Conservation (phyloP, 2,329 filamentous ascomycete genomes). For the Colletotrichum lini region DNA sequence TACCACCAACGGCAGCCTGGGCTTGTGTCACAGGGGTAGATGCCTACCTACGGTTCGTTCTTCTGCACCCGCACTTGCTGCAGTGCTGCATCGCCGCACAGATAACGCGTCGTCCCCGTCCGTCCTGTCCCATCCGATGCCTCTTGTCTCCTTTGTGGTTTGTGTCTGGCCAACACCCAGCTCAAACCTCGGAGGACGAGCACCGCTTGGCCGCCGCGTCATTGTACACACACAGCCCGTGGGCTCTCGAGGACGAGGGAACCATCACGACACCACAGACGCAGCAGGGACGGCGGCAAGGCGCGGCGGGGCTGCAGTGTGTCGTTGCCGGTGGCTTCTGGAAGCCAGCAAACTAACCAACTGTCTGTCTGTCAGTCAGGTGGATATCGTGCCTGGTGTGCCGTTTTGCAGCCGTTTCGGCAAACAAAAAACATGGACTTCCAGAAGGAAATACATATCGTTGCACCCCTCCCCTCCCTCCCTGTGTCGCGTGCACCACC, state of each 20-base stretch:
- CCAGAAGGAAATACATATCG: background rate
- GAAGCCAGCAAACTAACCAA: background rate
- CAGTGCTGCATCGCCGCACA: conserved; percentile 25
- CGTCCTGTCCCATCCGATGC: conserved; percentile 13
- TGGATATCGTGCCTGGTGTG: no score
- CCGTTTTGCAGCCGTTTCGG: background rate
- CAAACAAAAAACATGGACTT: background rate
- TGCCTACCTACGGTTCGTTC: no score
- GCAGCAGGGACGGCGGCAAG: conserved; percentile 26
- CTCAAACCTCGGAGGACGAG: conserved; percentile 4
- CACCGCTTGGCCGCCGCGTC: conserved; percentile 24
- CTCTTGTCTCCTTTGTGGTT: background rate
- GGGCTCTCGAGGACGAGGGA: background rate
- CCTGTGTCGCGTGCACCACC: background rate
- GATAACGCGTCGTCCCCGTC: conserved; percentile 31
- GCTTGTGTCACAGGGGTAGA: conserved; percentile 13
- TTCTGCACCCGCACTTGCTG: background rate
- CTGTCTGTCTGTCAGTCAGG: no score
- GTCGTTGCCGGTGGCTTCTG: background rate
- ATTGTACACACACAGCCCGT: conserved; percentile 8
- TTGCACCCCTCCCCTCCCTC: background rate
- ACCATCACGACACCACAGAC: conserved; percentile 16
- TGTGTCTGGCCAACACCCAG: background rate
- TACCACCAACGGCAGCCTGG: background rate
- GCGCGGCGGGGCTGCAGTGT: background rate